phyloP scores from a whole-genome alignment of 805 yeast species.

The Hanseniaspora valbyensis region DNA sequence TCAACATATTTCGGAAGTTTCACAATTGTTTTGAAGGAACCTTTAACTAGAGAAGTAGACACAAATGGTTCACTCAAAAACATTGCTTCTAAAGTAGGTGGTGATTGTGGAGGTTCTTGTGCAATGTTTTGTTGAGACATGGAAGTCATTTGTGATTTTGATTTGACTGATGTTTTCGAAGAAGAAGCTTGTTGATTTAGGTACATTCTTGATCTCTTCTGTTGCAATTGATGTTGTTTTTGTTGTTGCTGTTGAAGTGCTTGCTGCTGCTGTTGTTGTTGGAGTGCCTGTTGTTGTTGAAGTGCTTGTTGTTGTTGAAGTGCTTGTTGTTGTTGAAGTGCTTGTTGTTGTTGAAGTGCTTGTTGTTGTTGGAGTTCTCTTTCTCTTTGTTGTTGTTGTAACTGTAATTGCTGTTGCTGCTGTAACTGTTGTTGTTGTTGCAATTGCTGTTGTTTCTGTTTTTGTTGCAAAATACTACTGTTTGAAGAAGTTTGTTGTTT shows the following conservation, averaged over 20 bases:
- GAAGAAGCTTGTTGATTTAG: constrained; percentile 20
- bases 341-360: constrained; percentile 11
- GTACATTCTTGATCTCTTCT: constrained; percentile 13
- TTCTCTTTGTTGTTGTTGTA: constrained; percentile 23
- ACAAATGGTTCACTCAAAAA: constrained; percentile 89
- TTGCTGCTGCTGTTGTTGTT: constrained; percentile 16
- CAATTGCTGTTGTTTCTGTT: constrained; percentile 3
- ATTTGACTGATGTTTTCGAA: constrained; percentile 4
- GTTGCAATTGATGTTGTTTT: constrained; percentile 24
- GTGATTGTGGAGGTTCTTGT: constrained; percentile 33
- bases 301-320: constrained; percentile 22
- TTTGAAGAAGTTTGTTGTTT: constrained; percentile 6
- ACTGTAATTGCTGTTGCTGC: constrained; percentile 29
- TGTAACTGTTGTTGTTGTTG: constrained; percentile 19
- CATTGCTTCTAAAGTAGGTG: constrained; percentile 30
- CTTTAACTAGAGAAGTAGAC: constrained; percentile 87
- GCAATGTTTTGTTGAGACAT: constrained; percentile 14
- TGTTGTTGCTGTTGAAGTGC: constrained; percentile 21
- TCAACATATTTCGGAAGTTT: constrained; percentile 93
- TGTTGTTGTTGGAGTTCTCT: constrained; percentile 15
- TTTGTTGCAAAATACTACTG: background rate
- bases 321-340: constrained; percentile 15
- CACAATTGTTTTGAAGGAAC: constrained; percentile 90
- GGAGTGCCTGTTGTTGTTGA: constrained; percentile 21
- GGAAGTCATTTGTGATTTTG: constrained; percentile 19